phyloP scores from a whole-genome alignment of 768 basidiomycete genomes.

The Austroboletus eburneus region DNA sequence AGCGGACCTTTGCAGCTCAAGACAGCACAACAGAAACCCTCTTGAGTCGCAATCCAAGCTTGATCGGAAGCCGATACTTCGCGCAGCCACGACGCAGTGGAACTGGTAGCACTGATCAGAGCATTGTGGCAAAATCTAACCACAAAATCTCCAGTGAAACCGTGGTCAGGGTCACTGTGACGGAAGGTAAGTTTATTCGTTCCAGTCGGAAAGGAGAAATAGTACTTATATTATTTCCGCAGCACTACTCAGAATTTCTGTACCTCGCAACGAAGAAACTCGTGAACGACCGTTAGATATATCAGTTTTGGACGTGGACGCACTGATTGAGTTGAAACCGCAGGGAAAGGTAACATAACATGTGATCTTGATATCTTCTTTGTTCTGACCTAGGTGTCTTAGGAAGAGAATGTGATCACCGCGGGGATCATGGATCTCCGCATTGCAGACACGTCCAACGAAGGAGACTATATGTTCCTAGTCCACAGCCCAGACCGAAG shows the following conservation, averaged over 20 bases:
- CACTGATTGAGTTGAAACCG: slow-evolving; percentile 62
- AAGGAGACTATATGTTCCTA: slow-evolving; percentile 40
- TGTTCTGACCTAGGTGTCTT: slow-evolving; percentile 5
- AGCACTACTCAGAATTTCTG: slow-evolving; percentile 42
- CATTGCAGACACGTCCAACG: slow-evolving; percentile 44
- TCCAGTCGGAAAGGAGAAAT: background rate
- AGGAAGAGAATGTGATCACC: slow-evolving; percentile 72
- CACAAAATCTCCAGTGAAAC: slow-evolving; percentile 35
- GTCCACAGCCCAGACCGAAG: slow-evolving; percentile 52
- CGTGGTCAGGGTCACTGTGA: slow-evolving; percentile 46
- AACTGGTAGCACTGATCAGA: slow-evolving; percentile 43
- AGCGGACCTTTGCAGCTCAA: slow-evolving; percentile 32
- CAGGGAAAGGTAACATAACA: slow-evolving; percentile 51
- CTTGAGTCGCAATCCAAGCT: slow-evolving; percentile 52
- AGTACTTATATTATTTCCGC: background rate
- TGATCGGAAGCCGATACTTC: slow-evolving; percentile 82
- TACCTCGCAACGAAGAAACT: slow-evolving; percentile 43
- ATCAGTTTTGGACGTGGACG: slow-evolving; percentile 56
- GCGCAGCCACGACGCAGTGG: slow-evolving; percentile 34
- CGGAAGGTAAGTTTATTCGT: slow-evolving; percentile 35
- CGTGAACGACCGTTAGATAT: slow-evolving; percentile 50
- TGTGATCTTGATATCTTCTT: background rate
- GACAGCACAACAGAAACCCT: slow-evolving; percentile 27
- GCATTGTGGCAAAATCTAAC: slow-evolving; percentile 26
- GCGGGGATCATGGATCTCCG: slow-evolving; percentile 59